These are phyloP conservation scores for Xanthoconium stramineum DNA, from an alignment of 768 basidiomycete genomes.

Conservation along the genomic window DNA sequence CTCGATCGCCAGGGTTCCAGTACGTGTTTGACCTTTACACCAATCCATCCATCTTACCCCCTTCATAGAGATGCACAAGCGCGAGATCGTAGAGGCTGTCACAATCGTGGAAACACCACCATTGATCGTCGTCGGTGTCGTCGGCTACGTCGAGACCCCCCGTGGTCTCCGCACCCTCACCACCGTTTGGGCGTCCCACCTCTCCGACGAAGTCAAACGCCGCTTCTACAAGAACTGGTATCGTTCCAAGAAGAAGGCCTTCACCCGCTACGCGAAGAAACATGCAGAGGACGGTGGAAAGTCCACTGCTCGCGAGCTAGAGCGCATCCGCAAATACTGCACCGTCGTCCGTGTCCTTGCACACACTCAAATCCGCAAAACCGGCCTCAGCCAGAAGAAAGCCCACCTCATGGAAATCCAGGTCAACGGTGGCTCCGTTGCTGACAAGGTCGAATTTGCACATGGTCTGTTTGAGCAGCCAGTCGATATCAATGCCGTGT, in stretches of 20 bases:
- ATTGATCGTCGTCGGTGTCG: constrained; percentile 94
- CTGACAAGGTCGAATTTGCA: constrained; percentile 97
- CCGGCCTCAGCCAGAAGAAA: constrained; percentile 97
- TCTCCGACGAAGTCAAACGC: constrained; percentile 96
- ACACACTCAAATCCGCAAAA: constrained; percentile 98
- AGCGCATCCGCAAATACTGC: constrained; percentile 99
- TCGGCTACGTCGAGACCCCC: constrained; percentile 99
- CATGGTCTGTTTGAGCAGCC: constrained; percentile 96
- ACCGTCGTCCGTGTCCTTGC: constrained; percentile 99
- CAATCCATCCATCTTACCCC: neutral
- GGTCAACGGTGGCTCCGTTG: constrained; percentile 92
- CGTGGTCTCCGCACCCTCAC: constrained; percentile 98
- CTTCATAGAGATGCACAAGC: constrained; percentile 96
- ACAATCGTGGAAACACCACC: constrained; percentile 96
- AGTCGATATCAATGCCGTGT: constrained; percentile 77
- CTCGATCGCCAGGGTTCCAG: constrained; percentile 99
- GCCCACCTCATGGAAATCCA: constrained; percentile 99
- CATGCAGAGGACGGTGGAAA: constrained; percentile 93
- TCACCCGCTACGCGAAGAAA: constrained; percentile 99
- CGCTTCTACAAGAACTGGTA: constrained; percentile 99
- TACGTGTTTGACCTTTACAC: constrained; percentile 42
- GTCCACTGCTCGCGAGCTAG: constrained; percentile 90
- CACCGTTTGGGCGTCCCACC: constrained; percentile 97
- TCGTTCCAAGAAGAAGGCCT: constrained; percentile 99
- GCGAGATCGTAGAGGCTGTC: constrained; percentile 98